Base-by-base conservation (phyloP, 2,329 filamentous ascomycete genomes). In the Epicoccum nigrum region DNA sequence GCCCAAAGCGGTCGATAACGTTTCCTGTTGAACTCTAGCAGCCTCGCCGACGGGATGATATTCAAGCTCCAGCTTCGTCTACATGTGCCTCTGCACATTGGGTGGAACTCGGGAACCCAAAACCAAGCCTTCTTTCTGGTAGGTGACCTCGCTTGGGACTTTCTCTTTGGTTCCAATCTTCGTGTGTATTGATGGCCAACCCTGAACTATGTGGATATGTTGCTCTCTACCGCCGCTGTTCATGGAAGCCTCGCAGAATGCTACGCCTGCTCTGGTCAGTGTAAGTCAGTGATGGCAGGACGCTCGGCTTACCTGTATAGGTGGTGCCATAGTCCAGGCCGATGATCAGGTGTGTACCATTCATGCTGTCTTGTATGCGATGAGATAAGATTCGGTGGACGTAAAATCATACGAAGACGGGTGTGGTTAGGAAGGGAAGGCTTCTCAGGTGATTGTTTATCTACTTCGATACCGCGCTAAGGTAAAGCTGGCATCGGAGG, bases 51-150 rank as follows among this genome's bases (percentile, higher is more conserved):
- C 16, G 21, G 47, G 53, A 1, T 34, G 43, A 1, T 20, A 8
- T 13, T 73, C 67, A 0, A 71, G 55, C 9, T 63, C 45, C 0
- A 73, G 51, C 42, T 73, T 72, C 0, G 67, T 73, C 65, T 68
- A 73, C 45, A 69, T 62, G 30, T 71, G 58, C 0, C 71, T 57
- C 23, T 58, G 35, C 0, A 62, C 45, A 39, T 71, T 32, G 0
- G 56, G 33, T 0, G 60, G 45, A 11, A 66, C 63, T 0, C 44
- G 13, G 3, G 55, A 52, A 2, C 64, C 63, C 62, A 60, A 68
- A 1, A 23, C 15, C 6, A 51, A 25, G n/a, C 46, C 55, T 7
- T 55, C 34, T 0, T 41, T 3, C 16, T 45, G 35, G 35, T 66
- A 67, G 0, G 63, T 48, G 2, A 71, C 47, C 21, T 69, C 65